Percentiles rank a stretch among this genome's conserved stretches.
Conservation (phyloP, 1,284 basidiomycete genomes). For the Cryptococcus floricola region DNA sequence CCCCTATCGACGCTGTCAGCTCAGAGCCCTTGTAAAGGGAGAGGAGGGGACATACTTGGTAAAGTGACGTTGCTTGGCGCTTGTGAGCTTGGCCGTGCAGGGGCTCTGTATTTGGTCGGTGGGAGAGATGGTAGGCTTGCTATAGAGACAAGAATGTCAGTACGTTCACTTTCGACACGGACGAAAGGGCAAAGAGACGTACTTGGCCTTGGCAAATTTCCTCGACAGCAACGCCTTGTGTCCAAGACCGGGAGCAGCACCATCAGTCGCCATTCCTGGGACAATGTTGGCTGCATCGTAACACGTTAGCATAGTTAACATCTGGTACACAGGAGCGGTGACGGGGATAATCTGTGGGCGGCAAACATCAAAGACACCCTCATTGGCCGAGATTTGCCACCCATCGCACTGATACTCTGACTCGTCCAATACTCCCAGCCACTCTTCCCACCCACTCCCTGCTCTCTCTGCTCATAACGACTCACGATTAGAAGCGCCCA, state of each 20-base stretch:
- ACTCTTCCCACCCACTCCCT: not conserved
- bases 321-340: not conserved
- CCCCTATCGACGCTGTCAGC: conserved; percentile 19
- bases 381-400: too few species aligned
- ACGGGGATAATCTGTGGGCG: not conserved
- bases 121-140: conserved; percentile 79
- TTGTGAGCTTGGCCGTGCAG: conserved; percentile 78
- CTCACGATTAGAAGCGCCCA: conserved; percentile 60
- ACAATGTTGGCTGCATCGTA: conserved; percentile 40
- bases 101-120: conserved; percentile 92
- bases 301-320: not conserved
- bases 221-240: conserved; percentile 82
- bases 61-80: conserved; percentile 88
- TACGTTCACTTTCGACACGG: not conserved
- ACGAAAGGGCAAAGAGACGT: conserved; percentile 42
- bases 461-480: conserved; percentile 1
- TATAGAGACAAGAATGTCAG: conserved; percentile 40
- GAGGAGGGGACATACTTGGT: conserved; percentile 54
- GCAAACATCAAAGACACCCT: too few species aligned
- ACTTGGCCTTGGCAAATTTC: conserved; percentile 79
- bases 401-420: too few species aligned
- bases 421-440: not conserved
- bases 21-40: not conserved
- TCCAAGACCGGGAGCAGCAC: conserved; percentile 62
- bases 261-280: conserved; percentile 38